A percentile compares a stretch with the other conserved stretches of the same genome.
phyloP scores from a whole-genome alignment of 805 yeast genomes.

The Wickerhamomyces strasburgensis region DNA sequence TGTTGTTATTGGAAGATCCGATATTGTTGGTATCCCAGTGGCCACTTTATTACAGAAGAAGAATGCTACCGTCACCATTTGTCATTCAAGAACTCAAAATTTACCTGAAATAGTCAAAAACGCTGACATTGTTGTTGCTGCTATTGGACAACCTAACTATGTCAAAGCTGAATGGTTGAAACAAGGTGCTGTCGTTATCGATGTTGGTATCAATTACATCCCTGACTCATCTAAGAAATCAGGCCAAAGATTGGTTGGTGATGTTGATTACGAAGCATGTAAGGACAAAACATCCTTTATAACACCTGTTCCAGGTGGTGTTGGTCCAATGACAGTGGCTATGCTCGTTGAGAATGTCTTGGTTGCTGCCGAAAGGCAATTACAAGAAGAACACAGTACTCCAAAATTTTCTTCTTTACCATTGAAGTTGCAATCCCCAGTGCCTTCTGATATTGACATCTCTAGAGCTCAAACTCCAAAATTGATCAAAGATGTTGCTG shows the following conservation, averaged over 20 bases:
- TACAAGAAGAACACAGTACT: constrained; percentile 21
- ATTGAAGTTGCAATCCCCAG: constrained; percentile 55
- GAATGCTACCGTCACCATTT: constrained; percentile 71
- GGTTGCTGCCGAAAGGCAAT: constrained; percentile 54
- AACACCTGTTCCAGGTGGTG: constrained; percentile 93
- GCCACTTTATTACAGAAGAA: constrained; percentile 64
- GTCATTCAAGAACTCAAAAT: constrained; percentile 62
- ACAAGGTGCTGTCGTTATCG: constrained; percentile 63
- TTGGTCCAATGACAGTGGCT: constrained; percentile 90
- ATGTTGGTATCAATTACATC: constrained; percentile 78
- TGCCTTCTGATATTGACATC: constrained; percentile 77
- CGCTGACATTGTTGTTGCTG: constrained; percentile 77
- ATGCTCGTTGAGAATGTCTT: constrained; percentile 71
- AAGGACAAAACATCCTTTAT: constrained; percentile 51
- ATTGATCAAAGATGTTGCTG: constrained; percentile 60
- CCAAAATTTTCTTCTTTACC: constrained; percentile 45
- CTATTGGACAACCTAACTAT: constrained; percentile 67
- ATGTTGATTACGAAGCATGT: constrained; percentile 61
- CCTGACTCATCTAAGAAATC: constrained; percentile 61
- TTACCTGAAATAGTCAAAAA: constrained; percentile 44
- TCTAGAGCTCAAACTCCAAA: constrained; percentile 74
- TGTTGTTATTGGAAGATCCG: constrained; percentile 82
- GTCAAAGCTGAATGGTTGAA: constrained; percentile 75
- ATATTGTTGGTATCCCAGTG: constrained; percentile 80
- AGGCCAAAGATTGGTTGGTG: constrained; percentile 73